phyloP scores from a whole-genome alignment of 352 stramenopile genomes.

The Thraustochytrium aureum region DNA sequence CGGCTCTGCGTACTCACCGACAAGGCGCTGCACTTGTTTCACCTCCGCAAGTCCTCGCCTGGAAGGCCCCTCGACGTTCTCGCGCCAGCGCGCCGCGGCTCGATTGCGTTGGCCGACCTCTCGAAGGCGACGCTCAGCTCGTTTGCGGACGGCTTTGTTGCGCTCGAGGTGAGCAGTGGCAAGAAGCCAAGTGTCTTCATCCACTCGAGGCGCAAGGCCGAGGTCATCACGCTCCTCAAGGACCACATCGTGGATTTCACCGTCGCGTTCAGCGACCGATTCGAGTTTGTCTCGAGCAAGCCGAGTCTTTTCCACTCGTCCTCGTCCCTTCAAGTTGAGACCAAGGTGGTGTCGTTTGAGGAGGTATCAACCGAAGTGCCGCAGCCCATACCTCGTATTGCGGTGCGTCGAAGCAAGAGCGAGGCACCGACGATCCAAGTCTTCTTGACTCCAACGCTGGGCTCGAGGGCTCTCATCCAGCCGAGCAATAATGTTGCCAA shows the following conservation, averaged over 20 bases:
- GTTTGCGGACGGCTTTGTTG: slow-evolving; percentile 44
- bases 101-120: background rate
- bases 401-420: background rate
- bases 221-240: slow-evolving; percentile 51
- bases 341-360: slow-evolving; percentile 2
- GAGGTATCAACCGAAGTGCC: background rate
- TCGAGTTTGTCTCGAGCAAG: slow-evolving; percentile 39
- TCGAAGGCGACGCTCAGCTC: slow-evolving; percentile 4
- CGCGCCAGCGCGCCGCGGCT: background rate
- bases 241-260: background rate
- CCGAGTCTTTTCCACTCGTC: slow-evolving; percentile 12
- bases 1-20: slow-evolving; percentile 34
- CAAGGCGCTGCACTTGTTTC: background rate
- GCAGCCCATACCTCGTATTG: background rate
- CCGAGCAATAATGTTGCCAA: background rate
- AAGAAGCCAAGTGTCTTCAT: slow-evolving; percentile 20
- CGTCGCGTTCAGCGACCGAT: slow-evolving; percentile 9
- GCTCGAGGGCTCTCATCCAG: slow-evolving; percentile 43
- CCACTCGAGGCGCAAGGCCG: slow-evolving; percentile 34
- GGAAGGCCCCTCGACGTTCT: background rate
- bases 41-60: background rate
- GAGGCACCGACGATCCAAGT: background rate
- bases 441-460: slow-evolving; percentile 6
- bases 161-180: slow-evolving; percentile 4
- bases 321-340: background rate